Percentiles rank a stretch among this genome's conserved stretches.
These are phyloP conservation scores for Tetratostichococcus sp. DNA, from an alignment of 139 green algal genomes.

Conservation along the genomic window DNA sequence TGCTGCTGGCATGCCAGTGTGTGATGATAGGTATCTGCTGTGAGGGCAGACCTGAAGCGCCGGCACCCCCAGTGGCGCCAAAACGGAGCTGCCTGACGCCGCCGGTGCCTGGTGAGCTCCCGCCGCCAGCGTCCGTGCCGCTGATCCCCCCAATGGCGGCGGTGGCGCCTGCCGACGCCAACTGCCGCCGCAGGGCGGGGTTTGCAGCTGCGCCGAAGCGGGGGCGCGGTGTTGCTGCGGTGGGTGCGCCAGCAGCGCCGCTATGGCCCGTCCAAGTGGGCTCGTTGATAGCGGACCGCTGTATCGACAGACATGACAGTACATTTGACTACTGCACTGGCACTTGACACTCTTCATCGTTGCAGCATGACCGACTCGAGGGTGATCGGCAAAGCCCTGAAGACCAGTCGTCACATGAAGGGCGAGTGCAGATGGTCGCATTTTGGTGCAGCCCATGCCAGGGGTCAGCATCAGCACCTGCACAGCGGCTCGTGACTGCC, in stretches of 20 bases:
- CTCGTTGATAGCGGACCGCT: conserved; percentile 42
- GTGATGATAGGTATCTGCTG: too few species aligned
- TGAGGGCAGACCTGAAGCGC: too few species aligned
- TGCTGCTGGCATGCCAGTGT: too few species aligned
- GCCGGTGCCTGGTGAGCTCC: background rate
- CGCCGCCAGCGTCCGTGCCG: background rate
- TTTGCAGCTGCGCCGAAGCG: conserved; percentile 40
- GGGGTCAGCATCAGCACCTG: conserved; percentile 10
- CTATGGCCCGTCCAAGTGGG: conserved; percentile 87
- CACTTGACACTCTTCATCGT: too few species aligned
- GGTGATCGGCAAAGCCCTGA: too few species aligned
- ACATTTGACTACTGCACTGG: too few species aligned
- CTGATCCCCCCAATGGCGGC: background rate
- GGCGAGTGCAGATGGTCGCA: too few species aligned
- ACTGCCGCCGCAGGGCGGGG: background rate
- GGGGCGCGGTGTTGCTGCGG: background rate
- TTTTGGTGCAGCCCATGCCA: too few species aligned
- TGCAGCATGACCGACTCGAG: too few species aligned
- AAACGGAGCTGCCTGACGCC: conserved; percentile 1
- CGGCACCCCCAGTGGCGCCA: background rate
- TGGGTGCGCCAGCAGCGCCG: conserved; percentile 11
- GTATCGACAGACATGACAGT: background rate
- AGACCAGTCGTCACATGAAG: too few species aligned
- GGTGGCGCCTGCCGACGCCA: background rate
- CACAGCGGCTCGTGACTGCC: conserved; percentile 34